A percentile compares a stretch with the other conserved stretches of the same genome.
phyloP scores from a whole-genome alignment of 116 monocot genomes.

The Trichopus zeylanicus region DNA sequence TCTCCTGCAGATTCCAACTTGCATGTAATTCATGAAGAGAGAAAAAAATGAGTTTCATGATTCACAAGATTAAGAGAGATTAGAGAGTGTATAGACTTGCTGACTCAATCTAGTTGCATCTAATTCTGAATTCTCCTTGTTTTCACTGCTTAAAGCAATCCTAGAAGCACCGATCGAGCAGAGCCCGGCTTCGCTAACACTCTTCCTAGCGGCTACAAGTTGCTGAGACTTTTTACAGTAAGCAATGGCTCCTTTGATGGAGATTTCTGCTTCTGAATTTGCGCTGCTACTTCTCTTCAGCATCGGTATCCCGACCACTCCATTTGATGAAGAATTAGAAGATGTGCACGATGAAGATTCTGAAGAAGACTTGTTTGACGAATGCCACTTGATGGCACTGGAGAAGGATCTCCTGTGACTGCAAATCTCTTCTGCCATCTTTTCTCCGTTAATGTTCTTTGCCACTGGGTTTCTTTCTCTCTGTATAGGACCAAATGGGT shows the following conservation, averaged over 20 bases:
- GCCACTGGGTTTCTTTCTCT: constrained; percentile 6
- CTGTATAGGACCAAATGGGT: constrained; percentile 20
- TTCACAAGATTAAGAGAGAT: too few species aligned
- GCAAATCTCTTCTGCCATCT: constrained; percentile 8
- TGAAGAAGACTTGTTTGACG: constrained; percentile 7
- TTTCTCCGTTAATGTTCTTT: constrained; percentile 12
- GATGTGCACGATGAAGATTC: constrained; percentile 20
- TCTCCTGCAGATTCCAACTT: neutral
- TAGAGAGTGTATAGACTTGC: too few species aligned
- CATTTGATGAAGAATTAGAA: constrained; percentile 18
- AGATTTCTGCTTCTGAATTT: constrained; percentile 49
- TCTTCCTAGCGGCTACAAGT: constrained; percentile 29
- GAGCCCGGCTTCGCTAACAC: constrained; percentile 37
- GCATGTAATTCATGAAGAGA: too few species aligned
- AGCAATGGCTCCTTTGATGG: constrained; percentile 77
- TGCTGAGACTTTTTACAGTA: constrained; percentile 68
- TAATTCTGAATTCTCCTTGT: constrained; percentile 7
- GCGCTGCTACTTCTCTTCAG: constrained; percentile 56
- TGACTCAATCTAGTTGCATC: too few species aligned
- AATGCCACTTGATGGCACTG: constrained; percentile 30
- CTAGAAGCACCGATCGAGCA: constrained; percentile 14
- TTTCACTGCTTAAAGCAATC: constrained; percentile 7
- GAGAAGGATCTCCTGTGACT: constrained; percentile 41
- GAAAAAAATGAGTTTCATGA: too few species aligned
- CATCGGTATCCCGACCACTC: constrained; percentile 14